Base-by-base conservation (phyloP, 1,284 basidiomycete species). In the Entoloma clypeatum region DNA sequence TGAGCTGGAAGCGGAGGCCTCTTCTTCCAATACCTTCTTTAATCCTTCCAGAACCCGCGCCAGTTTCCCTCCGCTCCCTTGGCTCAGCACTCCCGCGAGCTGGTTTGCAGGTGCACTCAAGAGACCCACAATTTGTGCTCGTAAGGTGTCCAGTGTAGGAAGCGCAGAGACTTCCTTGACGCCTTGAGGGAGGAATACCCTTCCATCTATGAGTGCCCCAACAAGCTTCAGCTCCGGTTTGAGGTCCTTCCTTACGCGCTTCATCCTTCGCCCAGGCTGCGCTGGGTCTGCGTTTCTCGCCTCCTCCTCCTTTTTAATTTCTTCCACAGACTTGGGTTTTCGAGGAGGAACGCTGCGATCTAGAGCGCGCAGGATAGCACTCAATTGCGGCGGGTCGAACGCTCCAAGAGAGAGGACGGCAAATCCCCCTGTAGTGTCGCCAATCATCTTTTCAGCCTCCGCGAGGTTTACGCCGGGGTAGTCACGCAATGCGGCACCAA, bases 11-110 rank as follows among this genome's bases (percentile, higher is more conserved):
- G 31, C 23, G 14, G 47, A 35, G 31, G 51, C 52, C n/a, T 53
- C 52, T 31, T 81, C 80, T 64, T 87, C 85, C 54, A 89, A 60
- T 24, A 80, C 74, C 63, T 80, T 81, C 66, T 79, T 81, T 53
- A 88, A 68, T 0, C 87, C 87, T 52, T 90, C 85, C 59, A 90
- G 59, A 29, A 84, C 85, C 67, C 86, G 73, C 43, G 81, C 79
- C 55, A 90, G 56, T 58, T 69, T 75, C 16, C 82, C 86, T 48
- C 86, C 87, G 55, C 80, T 72, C 39, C 86, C 87, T 63, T 85
- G 74, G 48, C 75, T 75, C 43, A 90, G 61, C 26, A 88, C 74
- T 36, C 71, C 77, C 2, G 81, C 77, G 21, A 90, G 62, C 61
- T 88, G 85, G 39, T 72, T 67, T 13, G 78, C 79, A 38, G 86